phyloP scores from a whole-genome alignment of 495 filamentous ascomycete species.

The Staphylotrichum tortipilum region DNA sequence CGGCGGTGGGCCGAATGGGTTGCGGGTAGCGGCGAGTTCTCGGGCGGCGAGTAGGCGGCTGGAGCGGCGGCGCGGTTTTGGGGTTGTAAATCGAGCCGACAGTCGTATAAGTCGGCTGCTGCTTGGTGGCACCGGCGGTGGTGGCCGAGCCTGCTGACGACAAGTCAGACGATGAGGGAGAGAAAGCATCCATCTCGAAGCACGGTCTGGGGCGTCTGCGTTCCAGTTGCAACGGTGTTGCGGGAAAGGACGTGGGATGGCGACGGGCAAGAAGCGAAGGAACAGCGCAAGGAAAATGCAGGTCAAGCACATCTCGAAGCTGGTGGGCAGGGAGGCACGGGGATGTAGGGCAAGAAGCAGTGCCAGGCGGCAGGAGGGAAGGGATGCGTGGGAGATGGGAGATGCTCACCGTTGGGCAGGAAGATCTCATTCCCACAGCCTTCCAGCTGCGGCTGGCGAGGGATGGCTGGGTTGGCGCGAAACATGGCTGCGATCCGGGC shows the following conservation, averaged over 20 bases:
- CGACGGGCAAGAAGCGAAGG: not conserved
- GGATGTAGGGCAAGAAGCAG: not conserved
- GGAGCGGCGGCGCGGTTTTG: conserved; percentile 27
- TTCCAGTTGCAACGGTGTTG: not conserved
- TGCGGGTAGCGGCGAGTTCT: conserved; percentile 24
- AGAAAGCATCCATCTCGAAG: conserved; percentile 8
- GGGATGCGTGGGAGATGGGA: not conserved
- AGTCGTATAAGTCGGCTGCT: conserved; percentile 34
- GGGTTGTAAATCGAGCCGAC: conserved; percentile 41
- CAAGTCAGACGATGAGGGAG: conserved; percentile 6
- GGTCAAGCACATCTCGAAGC: too few species aligned
- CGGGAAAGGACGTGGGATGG: not conserved
- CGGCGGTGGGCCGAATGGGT: conserved; percentile 13
- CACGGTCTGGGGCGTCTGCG: not conserved
- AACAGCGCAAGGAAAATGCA: not conserved
- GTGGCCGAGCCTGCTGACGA: not conserved
- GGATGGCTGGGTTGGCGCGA: not conserved
- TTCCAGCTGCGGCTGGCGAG: not conserved
- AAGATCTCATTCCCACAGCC: not conserved
- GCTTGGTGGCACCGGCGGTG: not conserved
- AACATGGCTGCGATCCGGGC: not conserved
- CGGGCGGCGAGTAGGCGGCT: conserved; percentile 38
- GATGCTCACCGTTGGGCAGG: not conserved
- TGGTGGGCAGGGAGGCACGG: not conserved
- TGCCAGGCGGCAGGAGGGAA: not conserved